phyloP scores from a whole-genome alignment of 1,139 yeast species.

The Pichia sp. region DNA sequence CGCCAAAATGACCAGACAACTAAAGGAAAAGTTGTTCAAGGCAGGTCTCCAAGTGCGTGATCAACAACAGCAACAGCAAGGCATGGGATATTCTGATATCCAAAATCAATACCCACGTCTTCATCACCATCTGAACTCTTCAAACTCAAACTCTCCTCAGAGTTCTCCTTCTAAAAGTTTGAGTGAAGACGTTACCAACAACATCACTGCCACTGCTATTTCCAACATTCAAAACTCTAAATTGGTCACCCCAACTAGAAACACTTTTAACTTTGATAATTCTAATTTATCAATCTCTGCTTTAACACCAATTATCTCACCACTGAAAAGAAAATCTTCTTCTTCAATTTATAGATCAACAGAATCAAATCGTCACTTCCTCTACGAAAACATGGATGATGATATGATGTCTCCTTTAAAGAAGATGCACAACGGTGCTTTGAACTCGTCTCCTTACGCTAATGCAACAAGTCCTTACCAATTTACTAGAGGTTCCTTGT shows the following conservation, averaged over 20 bases:
- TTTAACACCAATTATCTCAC: constrained; percentile 23
- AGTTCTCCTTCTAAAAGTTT: constrained; percentile 17
- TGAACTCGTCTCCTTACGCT: constrained; percentile 32
- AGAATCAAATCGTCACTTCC: constrained; percentile 6
- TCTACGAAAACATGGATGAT: constrained; percentile 13
- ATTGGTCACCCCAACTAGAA: constrained; percentile 13
- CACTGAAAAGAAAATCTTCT: constrained; percentile 27
- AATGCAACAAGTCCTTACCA: constrained; percentile 21
- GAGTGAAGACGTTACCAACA: constrained; percentile 19
- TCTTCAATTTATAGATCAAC: constrained; percentile 14
- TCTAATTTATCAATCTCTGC: constrained; percentile 8
- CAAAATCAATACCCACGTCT: background rate
- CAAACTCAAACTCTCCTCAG: constrained; percentile 20
- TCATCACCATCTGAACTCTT: constrained; percentile 12
- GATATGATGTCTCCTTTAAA: constrained; percentile 28
- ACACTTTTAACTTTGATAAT: constrained; percentile 8
- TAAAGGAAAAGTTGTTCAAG: constrained; percentile 37
- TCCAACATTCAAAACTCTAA: constrained; percentile 19
- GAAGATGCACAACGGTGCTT: constrained; percentile 23
- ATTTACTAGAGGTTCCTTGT: constrained; percentile 8
- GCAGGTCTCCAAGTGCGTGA: constrained; percentile 37
- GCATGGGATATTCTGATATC: too few species aligned
- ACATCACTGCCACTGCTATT: constrained; percentile 22
- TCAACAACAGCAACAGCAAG: constrained; percentile 13
- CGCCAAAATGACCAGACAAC: constrained; percentile 40